Base-by-base conservation (phyloP, 2,329 filamentous ascomycete species). In the Celoporthe dispersa region DNA sequence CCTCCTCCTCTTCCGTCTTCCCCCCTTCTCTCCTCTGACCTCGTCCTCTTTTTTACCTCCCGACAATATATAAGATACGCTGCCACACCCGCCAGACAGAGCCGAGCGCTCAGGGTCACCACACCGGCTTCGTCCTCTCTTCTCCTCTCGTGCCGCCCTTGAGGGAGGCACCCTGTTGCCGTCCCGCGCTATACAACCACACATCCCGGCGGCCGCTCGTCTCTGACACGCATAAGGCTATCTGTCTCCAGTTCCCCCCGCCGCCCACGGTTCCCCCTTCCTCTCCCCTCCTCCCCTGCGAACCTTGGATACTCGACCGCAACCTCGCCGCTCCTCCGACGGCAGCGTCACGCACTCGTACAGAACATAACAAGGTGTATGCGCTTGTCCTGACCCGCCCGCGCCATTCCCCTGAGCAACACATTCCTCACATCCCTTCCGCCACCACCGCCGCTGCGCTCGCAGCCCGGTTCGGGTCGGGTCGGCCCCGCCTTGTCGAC, bases 141-240 rank as follows among this genome's bases (percentile, higher is more conserved):
- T 6, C 28, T 33, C 28, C 57, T 33, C 31, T 35, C 31, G 31
- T 8, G 55, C 31, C 55, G 19, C 28, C 55, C 16, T 3, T 35
- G 19, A 12, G 12, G 11, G 19, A 12, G 5, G 19, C 57, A 37
- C 37, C 57, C n/a, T n/a, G 31, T 60, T 11, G 31, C 33, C 19
- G 57, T 19, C 31, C 57, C 57, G 28, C 51, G 25, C 51, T 9
- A 37, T 39, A 55, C 48, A 25, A 44, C 60, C 60, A 37, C 35
- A n/a, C 44, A n/a, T 22, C 44, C 11, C 37, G 33, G 33, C 60
- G 35, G 31, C 64, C 59, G 33, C 33, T 25, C 22, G 44, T 55
- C 64, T 68, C 65, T 60, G 35, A 69, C 64, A 64, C 66, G 70
- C 70, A 71, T 69, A 69, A 71, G 67, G 70, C 70, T 71, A 68